phyloP scores from a whole-genome alignment of 192 early-diverging fungal species.

The Coemansia asiatica region DNA sequence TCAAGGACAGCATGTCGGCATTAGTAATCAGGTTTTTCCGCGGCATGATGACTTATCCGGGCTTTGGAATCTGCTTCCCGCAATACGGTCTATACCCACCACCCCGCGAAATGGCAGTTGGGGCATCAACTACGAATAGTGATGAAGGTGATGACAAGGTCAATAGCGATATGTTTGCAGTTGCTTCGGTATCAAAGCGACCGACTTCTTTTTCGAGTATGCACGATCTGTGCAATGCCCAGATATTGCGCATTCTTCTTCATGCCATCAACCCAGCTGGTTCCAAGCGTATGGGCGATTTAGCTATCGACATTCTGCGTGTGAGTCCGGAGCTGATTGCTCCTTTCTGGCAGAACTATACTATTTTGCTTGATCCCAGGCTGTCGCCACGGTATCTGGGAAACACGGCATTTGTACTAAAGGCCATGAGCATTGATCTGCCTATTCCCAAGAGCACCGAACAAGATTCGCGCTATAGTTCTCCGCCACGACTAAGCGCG shows the following conservation, averaged over 20 bases:
- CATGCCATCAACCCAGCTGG: slow-evolving; percentile 26
- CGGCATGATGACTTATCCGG: slow-evolving; percentile 50
- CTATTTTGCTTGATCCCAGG: slow-evolving; percentile 43
- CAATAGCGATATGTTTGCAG: slow-evolving; percentile 7
- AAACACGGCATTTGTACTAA: slow-evolving; percentile 39
- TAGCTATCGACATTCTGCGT: slow-evolving; percentile 39
- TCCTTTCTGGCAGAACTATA: slow-evolving; percentile 48
- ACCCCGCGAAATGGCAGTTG: slow-evolving; percentile 11
- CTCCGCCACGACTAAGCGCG: slow-evolving; percentile 35
- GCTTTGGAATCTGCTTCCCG: slow-evolving; percentile 48
- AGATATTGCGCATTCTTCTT: slow-evolving; percentile 47
- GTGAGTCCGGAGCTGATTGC: slow-evolving; percentile 51
- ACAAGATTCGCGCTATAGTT: slow-evolving; percentile 4
- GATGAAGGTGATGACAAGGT: background rate
- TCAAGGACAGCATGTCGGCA: slow-evolving; percentile 31
- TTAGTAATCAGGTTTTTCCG: slow-evolving; percentile 42
- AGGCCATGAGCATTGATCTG: slow-evolving; percentile 32
- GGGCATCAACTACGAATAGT: background rate
- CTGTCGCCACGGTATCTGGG: slow-evolving; percentile 42
- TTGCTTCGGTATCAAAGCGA: slow-evolving; percentile 19
- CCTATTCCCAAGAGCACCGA: slow-evolving; percentile 16
- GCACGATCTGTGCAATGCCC: slow-evolving; percentile 43
- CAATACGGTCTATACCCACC: slow-evolving; percentile 49
- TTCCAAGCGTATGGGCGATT: slow-evolving; percentile 28
- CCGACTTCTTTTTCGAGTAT: slow-evolving; percentile 16